Base-by-base conservation (phyloP, 1,139 yeast genomes). In the Pichia cactophila region DNA sequence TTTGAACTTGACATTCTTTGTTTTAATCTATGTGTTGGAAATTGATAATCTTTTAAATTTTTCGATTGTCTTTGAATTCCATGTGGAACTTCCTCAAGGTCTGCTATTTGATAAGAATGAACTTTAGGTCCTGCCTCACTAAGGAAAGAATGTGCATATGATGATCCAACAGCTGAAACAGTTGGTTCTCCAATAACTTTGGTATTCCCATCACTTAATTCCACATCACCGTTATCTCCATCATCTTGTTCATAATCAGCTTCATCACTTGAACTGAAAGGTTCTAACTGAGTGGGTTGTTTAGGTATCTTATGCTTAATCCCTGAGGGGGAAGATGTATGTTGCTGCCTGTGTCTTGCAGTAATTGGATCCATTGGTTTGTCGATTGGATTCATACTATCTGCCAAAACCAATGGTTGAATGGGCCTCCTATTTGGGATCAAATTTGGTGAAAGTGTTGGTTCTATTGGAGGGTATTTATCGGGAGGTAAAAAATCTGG, bases 41-140 rank as follows among this genome's bases (percentile, higher is more conserved):
- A 92, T 50, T 71, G 68, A 68, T 92, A 92, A 44, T 79, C 75
- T 10, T 75, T 77, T 35, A 89, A 68, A 5, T 68, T 71, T 55
- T 78, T 78, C 0, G 97, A 92, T 65, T 92, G 98, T 56, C 97
- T 76, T 49, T 80, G 83, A 47, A 92, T 79, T 0, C 97, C 97
- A 58, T 86, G 90, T 0, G 98, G 98, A 8, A 92, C 96, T 66
- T 92, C 98, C 65, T 92, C 98, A 54, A 92, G 74, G 62, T 89
- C 96, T 0, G 97, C 97, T 46, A 87, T 85, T 61, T 87, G 90
- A 48, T 77, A 74, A 43, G 83, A 75, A 54, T 76, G 77, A 20
- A 83, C 80, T 45, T 73, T 68, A 17, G 75, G 77, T 5, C 57
- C 55, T 16, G 47, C 46, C 31, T 53, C 53, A 43, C 44, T 47